These are phyloP conservation scores for Coix lacrymajobi DNA, from an alignment of 176 grass and related monocot genomes.

Conservation along the genomic window DNA sequence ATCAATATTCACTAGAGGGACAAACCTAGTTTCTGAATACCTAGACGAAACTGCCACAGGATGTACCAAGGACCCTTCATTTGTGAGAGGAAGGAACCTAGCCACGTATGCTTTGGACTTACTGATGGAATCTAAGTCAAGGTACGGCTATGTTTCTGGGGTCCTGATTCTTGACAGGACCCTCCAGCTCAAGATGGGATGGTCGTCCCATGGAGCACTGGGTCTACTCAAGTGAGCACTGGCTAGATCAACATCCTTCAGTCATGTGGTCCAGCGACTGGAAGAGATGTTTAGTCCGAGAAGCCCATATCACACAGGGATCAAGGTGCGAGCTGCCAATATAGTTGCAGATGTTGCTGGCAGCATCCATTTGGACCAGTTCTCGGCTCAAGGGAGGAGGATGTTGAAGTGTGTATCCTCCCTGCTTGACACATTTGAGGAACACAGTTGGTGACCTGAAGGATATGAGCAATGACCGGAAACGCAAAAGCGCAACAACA, in stretches of 20 bases:
- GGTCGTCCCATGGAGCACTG: too few species aligned
- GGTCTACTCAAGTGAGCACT: background rate
- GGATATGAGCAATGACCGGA: too few species aligned
- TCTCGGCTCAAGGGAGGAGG: background rate
- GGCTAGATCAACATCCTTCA: background rate
- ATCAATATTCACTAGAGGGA: background rate
- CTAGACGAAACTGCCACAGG: accelerated
- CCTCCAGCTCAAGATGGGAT: too few species aligned
- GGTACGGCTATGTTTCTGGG: background rate
- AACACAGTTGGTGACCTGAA: background rate
- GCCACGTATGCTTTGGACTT: background rate
- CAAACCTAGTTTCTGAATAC: background rate
- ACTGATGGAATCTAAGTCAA: background rate
- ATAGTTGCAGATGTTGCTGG: background rate
- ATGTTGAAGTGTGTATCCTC: background rate
- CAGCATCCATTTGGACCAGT: background rate
- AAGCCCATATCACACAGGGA: background rate
- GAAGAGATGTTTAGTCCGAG: background rate
- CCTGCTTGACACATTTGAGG: background rate
- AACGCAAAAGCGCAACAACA: too few species aligned
- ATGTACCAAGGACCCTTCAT: background rate
- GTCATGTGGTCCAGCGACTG: background rate
- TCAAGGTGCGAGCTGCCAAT: background rate
- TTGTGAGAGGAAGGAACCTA: background rate
- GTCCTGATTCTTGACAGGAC: background rate